Base-by-base conservation (phyloP, 129 eudicot species). In the Dittrichia graveolens region DNA sequence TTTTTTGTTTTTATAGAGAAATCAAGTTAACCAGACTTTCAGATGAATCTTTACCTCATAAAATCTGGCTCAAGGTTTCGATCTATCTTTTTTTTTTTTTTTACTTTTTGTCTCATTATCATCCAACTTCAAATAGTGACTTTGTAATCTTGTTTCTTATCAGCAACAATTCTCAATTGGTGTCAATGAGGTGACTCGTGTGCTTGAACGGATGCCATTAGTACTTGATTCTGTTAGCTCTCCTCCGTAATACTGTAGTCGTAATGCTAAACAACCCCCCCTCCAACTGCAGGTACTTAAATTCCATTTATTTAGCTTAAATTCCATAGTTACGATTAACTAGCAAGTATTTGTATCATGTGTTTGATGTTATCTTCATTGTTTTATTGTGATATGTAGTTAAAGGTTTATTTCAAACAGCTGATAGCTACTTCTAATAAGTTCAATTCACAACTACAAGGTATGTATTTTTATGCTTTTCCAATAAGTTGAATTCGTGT, bases 141-240 rank as follows among this genome's bases (percentile, higher is more conserved):
- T 7, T 19, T 37, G 31, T 16, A 35, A 54, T 10, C 67, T 54
- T 47, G 45, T 56, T 48, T 6, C 45, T 15, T 61, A 61, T 62
- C 78, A 91, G 97, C 92, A 86, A 83, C 92, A 88, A 34, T 86
- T 91, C 72, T 86, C 89, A 4, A 73, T 88, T 6, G 97, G 97
- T 39, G 93, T 91, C 16, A 91, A 91, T 74, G 93, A 91, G 18
- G 97, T 91, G 24, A 91, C 96, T 4, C 88, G 97, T 47, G 85
- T 81, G 37, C 97, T 91, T 72, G 96, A 91, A 78, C 78, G 91
- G 52, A 88, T 91, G 93, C 87, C 87, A 9, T 70, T 88, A 0
- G 43, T 68, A 49, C 50, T 49, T 46, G 67, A 69, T 43, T 56
- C 74, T 50, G 47, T 65, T 46, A 65, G 45, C 62, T 70, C 73